Conservation (phyloP, 1,284 basidiomycete genomes). For the Trametes hirsuta region DNA sequence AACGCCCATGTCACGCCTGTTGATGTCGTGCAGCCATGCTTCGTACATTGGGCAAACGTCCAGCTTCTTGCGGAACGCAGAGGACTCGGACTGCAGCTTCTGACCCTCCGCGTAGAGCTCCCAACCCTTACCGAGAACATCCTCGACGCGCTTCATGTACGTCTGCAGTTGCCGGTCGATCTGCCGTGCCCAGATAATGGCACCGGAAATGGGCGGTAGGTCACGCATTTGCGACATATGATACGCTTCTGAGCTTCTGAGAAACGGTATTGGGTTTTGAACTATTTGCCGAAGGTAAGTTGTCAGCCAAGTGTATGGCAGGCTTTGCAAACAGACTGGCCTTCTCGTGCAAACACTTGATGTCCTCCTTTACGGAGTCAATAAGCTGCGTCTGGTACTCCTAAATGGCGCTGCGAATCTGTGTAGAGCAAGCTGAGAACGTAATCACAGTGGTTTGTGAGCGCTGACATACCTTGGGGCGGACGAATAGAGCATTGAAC, state of each 20-base stretch:
- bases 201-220: constrained; percentile 94
- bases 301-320: too few relatives aligned
- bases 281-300: constrained; percentile 46
- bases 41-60: constrained; percentile 94
- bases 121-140: constrained; percentile 98
- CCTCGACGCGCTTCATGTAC: constrained; percentile 99
- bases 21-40: constrained; percentile 96
- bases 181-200: constrained; percentile 98
- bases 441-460: not conserved
- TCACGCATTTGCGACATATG: constrained; percentile 99
- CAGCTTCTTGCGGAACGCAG: constrained; percentile 94
- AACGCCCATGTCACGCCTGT: constrained; percentile 89
- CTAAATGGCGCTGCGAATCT: constrained; percentile 97
- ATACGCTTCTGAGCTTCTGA: constrained; percentile 78
- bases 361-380: constrained; percentile 97
- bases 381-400: constrained; percentile 99
- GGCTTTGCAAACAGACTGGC: constrained; percentile 36
- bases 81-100: constrained; percentile 90
- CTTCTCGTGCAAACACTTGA: constrained; percentile 94
- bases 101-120: constrained; percentile 99
- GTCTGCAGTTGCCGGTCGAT: constrained; percentile 95
- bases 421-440: not conserved
- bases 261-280: constrained; percentile 92
- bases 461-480: constrained; percentile 80
- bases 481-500: constrained; percentile 96